Evolutionary conservation across 2,329 filamentous ascomycete genomes (phyloP).

Genomic region (Pyricularia grisea): DNA sequence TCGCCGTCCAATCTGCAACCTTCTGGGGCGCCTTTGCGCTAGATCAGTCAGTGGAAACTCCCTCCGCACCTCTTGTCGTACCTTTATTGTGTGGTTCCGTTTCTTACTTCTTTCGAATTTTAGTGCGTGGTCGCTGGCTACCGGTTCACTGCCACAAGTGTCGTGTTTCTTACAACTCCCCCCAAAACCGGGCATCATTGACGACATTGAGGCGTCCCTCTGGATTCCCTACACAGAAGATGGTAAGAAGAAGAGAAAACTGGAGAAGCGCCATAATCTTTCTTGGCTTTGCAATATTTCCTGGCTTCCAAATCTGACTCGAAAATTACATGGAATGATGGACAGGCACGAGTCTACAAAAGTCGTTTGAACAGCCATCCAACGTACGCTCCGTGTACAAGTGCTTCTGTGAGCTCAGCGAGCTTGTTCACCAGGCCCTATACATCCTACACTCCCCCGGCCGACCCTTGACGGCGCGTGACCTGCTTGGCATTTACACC

Average conservation of each 20-base stretch:
- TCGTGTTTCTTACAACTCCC: conserved; percentile 47
- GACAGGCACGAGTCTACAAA: conserved; percentile 32
- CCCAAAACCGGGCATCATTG: conserved; percentile 50
- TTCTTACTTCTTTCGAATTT: background rate
- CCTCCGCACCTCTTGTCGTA: background rate
- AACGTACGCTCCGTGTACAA: conserved; percentile 61
- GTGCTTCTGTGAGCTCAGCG: conserved; percentile 62
- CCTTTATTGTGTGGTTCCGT: background rate
- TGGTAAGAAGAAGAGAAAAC: conserved; percentile 25
- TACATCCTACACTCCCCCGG: conserved; percentile 65
- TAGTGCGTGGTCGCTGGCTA: conserved; percentile 57
- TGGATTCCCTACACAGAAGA: conserved; percentile 52
- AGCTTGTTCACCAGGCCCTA: conserved; percentile 63
- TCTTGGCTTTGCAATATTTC: background rate
- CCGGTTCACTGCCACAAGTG: conserved; percentile 50
- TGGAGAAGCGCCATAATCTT: background rate
- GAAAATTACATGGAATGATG: background rate
- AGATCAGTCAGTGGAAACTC: conserved; percentile 45
- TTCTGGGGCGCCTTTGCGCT: conserved; percentile 55
- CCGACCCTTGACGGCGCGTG: conserved; percentile 52
- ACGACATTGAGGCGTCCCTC: conserved; percentile 47
- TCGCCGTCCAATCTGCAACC: conserved; percentile 49
- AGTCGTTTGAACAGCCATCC: conserved; percentile 51
- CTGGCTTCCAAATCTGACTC: background rate
- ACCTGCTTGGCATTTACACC: conserved; percentile 54